A percentile compares a stretch with the other conserved stretches of the same genome.
These are phyloP conservation scores for Hibiscus tridactylites DNA, from an alignment of 345 rosid species.

Conservation along the genomic window DNA sequence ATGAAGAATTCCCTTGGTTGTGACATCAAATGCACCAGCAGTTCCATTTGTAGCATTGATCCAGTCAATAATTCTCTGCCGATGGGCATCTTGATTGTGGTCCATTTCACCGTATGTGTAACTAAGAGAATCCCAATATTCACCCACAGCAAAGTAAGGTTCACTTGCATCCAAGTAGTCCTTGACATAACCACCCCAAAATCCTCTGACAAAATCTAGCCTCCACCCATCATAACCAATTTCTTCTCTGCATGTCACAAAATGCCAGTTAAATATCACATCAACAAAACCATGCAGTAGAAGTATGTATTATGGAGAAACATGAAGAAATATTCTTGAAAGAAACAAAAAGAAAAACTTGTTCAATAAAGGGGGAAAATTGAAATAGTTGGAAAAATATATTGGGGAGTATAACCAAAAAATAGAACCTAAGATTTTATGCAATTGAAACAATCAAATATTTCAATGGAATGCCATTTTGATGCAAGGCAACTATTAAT, in stretches of 20 bases:
- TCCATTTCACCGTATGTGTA: slow-evolving; percentile 86
- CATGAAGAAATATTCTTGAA: not conserved
- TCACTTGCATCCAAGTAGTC: slow-evolving; percentile 82
- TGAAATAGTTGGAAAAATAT: too few relatives aligned
- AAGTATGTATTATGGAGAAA: not conserved
- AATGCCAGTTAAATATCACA: slow-evolving; percentile 7
- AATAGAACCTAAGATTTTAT: not conserved
- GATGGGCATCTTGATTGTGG: slow-evolving; percentile 86
- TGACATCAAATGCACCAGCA: slow-evolving; percentile 95
- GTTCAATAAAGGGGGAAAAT: not conserved
- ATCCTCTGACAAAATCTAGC: slow-evolving; percentile 98
- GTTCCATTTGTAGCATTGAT: slow-evolving; percentile 74
- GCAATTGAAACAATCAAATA: not conserved
- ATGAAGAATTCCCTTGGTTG: slow-evolving; percentile 94
- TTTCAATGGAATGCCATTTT: not conserved
- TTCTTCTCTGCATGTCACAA: slow-evolving; percentile 55
- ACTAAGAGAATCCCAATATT: slow-evolving; percentile 90
- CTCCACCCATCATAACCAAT: slow-evolving; percentile 99
- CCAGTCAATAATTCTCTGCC: slow-evolving; percentile 93
- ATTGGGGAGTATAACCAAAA: too few relatives aligned
- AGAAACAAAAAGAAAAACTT: not conserved
- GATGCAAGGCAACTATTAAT: not conserved
- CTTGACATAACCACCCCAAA: slow-evolving; percentile 98
- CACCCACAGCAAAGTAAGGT: slow-evolving; percentile 88
- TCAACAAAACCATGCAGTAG: not conserved